These are phyloP conservation scores for Sphaerobolus stellatus DNA, from an alignment of 1,284 basidiomycete species.

Conservation along the genomic window DNA sequence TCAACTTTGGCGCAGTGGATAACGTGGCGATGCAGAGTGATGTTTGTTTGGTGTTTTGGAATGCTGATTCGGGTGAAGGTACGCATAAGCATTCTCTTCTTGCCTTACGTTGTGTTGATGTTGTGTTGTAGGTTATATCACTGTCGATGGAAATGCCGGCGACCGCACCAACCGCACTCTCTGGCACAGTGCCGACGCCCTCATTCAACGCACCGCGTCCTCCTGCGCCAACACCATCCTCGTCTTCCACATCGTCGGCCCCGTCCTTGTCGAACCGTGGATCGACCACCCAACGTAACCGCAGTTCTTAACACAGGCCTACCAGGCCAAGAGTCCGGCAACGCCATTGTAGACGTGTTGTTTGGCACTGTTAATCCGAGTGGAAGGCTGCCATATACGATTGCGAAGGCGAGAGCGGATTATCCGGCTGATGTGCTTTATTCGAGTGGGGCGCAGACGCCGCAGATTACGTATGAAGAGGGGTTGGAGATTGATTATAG, in stretches of 20 bases:
- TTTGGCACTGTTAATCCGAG: conserved; percentile 73
- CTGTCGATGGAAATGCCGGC: conserved; percentile 71
- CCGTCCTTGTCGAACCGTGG: conserved; percentile 73
- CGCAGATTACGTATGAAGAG: conserved; percentile 47
- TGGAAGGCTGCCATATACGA: conserved; percentile 78
- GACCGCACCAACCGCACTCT: conserved; percentile 81
- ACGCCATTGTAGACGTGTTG: conserved; percentile 70
- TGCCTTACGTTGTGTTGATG: neutral
- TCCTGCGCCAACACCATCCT: conserved; percentile 80
- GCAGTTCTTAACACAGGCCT: conserved; percentile 67
- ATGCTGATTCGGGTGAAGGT: conserved; percentile 71
- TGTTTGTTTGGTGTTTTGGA: conserved; percentile 72
- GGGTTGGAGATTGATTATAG: conserved; percentile 75
- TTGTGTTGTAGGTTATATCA: conserved; percentile 50
- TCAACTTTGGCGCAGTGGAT: conserved; percentile 50
- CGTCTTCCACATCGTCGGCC: conserved; percentile 75
- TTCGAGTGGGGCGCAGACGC: conserved; percentile 27
- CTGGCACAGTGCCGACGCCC: conserved; percentile 73
- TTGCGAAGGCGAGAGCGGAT: conserved; percentile 65
- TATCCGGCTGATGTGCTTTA: conserved; percentile 53
- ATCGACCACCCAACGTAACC: conserved; percentile 75
- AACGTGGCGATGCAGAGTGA: conserved; percentile 52
- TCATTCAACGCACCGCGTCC: conserved; percentile 58
- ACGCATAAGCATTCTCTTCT: neutral
- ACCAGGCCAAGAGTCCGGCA: conserved; percentile 77